phyloP scores from a whole-genome alignment of 495 filamentous ascomycete species.

The Parachaetomium inaequale region DNA sequence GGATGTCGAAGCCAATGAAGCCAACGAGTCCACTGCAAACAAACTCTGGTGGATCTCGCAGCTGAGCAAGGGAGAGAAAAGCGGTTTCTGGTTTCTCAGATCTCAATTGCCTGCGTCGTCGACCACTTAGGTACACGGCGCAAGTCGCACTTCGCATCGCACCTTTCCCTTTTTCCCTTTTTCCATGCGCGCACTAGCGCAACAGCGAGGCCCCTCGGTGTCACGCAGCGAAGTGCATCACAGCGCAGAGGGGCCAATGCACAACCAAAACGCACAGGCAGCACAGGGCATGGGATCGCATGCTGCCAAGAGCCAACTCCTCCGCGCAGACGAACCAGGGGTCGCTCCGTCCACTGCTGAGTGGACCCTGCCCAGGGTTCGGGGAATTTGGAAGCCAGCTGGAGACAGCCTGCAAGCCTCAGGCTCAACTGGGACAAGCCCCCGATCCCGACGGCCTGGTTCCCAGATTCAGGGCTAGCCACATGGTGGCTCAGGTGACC shows the following conservation, averaged over 20 bases:
- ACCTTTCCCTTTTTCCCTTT: not conserved
- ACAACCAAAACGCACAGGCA: not conserved
- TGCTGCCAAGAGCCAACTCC: conserved; percentile 8
- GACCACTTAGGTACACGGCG: not conserved
- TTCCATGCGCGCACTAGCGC: conserved; percentile 8
- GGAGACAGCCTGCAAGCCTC: conserved; percentile 15
- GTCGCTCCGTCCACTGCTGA: not conserved
- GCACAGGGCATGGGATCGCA: not conserved
- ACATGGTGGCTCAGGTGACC: conserved; percentile 16
- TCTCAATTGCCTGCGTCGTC: not conserved
- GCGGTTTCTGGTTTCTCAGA: not conserved
- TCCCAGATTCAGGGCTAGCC: conserved; percentile 12
- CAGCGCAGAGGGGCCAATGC: not conserved
- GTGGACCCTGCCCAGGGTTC: conserved; percentile 1
- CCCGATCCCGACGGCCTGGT: conserved; percentile 27
- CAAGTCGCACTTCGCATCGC: not conserved
- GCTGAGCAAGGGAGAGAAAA: not conserved
- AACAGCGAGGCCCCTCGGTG: conserved; percentile 6
- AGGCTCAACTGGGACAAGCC: conserved; percentile 10
- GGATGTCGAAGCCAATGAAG: not conserved
- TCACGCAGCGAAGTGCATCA: conserved; percentile 10
- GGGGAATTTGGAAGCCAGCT: conserved; percentile 8
- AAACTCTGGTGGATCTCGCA: not conserved
- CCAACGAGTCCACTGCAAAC: not conserved
- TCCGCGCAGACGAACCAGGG: not conserved